Evolutionary conservation across 768 basidiomycete species (phyloP), one percentile per base, ranked within the genome.

Genomic region (Russula virescens): DNA sequence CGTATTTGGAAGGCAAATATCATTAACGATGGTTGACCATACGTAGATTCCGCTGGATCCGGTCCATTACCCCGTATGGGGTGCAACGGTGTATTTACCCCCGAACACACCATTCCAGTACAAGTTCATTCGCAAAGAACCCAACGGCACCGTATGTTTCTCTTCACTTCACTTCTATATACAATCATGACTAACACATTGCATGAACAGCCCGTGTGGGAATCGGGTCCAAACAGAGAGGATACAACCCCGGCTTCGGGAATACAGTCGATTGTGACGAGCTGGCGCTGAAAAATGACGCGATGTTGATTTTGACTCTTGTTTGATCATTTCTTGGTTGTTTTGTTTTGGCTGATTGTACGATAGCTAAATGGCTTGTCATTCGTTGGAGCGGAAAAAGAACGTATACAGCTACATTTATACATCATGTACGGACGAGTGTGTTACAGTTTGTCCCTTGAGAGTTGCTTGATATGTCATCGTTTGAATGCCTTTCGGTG

Each of bases 111-210:
- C 67, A 2, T 84, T 87, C 70, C 63, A 81, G 63, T 87, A 81
- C 73, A 87, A 86, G 71, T 86, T 83, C 60, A 83, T 87, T 66
- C 73, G 82, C 31, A 85, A 82, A 69, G 79, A 80, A 58, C 72
- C 76, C 2, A 72, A 80, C 64, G 82, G 81, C 21, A 75, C 70
- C 52, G 81, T 83, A 61, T 68, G 81, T 21, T 3, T 38, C 13
- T 38, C 11, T 13, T 43, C 19, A 11, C 14, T 4, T 8, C 18
- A 19, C 18, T 2, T 11, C 10, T 38, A 38, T 38, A 11, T 38
- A 14, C 13, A 11, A 3, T 19, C 18, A 19, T 43, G 3, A 43
- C 42, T 43, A 28, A 49, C 19, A 23, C 19, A 11, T 23, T 21
- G 42, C 23, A 46, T 31, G 16, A 0, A 25, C 21, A 63, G 62